These are phyloP conservation scores for Kitagawia praeruptora DNA, from an alignment of 129 eudicot species.

Conservation along the genomic window DNA sequence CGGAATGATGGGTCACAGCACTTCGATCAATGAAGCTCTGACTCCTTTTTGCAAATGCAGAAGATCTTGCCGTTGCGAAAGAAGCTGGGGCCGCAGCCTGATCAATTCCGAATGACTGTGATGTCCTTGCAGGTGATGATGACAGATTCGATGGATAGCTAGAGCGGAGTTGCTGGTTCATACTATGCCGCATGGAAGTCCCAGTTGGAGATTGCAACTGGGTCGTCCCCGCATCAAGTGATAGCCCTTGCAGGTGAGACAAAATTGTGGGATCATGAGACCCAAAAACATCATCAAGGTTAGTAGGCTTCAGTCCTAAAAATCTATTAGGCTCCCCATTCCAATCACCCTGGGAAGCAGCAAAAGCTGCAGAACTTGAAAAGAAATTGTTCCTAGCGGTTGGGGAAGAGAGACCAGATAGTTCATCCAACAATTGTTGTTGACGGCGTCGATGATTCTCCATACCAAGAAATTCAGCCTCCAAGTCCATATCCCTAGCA, in stretches of 20 bases:
- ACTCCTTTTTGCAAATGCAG: slow-evolving; percentile 70
- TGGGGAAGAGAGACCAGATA: slow-evolving; percentile 32
- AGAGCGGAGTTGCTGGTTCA: slow-evolving; percentile 39
- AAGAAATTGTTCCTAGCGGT: slow-evolving; percentile 29
- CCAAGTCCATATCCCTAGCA: slow-evolving; percentile 46
- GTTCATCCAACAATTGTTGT: slow-evolving; percentile 39
- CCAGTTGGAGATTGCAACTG: slow-evolving; percentile 29
- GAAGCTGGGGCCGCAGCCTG: slow-evolving; percentile 20
- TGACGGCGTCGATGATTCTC: slow-evolving; percentile 30
- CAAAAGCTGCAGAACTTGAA: slow-evolving; percentile 15
- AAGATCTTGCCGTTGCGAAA: slow-evolving; percentile 33
- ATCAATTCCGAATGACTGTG: slow-evolving; percentile 41
- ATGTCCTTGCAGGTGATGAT: slow-evolving; percentile 48
- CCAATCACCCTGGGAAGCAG: slow-evolving; percentile 21
- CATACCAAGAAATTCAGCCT: slow-evolving; percentile 32
- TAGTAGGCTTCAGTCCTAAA: slow-evolving; percentile 30
- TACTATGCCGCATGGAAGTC: slow-evolving; percentile 31
- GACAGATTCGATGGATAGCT: slow-evolving; percentile 38
- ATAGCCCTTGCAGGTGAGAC: slow-evolving; percentile 34
- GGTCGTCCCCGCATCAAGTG: slow-evolving; percentile 27
- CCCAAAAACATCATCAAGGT: slow-evolving; percentile 36
- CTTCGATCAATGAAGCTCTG: slow-evolving; percentile 70
- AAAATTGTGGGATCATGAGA: slow-evolving; percentile 27
- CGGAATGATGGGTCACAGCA: slow-evolving; percentile 40
- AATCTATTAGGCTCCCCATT: slow-evolving; percentile 25